phyloP scores from a whole-genome alignment of 306 rosid species.

The Gillenia trifoliata region DNA sequence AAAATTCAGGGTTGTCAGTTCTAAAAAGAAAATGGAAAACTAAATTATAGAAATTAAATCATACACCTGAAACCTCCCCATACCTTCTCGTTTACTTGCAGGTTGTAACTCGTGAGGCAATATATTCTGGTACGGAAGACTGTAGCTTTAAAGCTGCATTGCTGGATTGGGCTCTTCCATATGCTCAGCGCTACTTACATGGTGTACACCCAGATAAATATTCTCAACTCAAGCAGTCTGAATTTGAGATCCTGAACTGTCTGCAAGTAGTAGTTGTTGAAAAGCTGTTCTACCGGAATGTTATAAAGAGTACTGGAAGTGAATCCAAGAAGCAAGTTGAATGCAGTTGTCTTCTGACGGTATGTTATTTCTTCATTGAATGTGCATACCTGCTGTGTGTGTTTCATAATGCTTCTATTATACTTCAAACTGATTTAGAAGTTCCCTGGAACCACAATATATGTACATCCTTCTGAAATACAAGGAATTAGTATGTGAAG shows the following conservation, averaged over 20 bases:
- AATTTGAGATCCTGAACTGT: constrained; percentile 38
- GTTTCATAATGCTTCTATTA: background rate
- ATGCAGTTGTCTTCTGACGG: constrained; percentile 79
- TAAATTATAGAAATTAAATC: background rate
- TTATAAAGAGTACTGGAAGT: constrained; percentile 46
- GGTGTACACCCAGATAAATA: constrained; percentile 52
- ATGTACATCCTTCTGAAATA: background rate
- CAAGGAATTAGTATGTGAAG: background rate
- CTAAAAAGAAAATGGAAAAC: background rate
- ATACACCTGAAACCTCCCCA: background rate
- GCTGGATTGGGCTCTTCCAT: constrained; percentile 83
- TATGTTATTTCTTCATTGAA: constrained; percentile 17
- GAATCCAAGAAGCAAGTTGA: constrained; percentile 49
- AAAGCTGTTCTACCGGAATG: constrained; percentile 69
- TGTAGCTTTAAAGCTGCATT: constrained; percentile 49
- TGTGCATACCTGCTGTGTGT: background rate
- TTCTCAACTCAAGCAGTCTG: constrained; percentile 61
- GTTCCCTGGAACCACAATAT: background rate
- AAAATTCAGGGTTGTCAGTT: background rate
- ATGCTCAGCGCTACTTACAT: constrained; percentile 77
- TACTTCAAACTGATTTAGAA: background rate
- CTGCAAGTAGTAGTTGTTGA: constrained; percentile 74
- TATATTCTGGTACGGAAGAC: constrained; percentile 56
- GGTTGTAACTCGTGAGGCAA: constrained; percentile 85
- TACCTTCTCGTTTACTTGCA: constrained; percentile 32